Evolutionary conservation across 2,329 filamentous ascomycete genomes (phyloP), one percentile per base, ranked within the genome.

Genomic region (Sphaceloma murrayae): DNA sequence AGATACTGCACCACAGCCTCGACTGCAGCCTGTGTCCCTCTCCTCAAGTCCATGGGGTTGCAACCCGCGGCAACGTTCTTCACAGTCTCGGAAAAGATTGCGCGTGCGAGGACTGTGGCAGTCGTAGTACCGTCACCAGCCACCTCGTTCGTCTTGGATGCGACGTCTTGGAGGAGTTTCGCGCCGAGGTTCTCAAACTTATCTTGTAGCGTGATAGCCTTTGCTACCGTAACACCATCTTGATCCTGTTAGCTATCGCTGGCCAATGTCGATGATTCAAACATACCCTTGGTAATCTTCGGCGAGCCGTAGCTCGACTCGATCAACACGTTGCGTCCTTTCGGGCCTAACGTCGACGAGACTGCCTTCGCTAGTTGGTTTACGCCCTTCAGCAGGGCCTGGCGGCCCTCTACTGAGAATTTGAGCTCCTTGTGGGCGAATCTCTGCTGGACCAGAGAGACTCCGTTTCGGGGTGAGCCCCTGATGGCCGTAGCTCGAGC

Each of bases 171-270:
- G 56, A 98, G 79, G 55, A 98, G 80, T 62, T 85, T 84, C 60
- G 91, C 91, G 66, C 91, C 91, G 57, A 98, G 85, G 75, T 98
- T 98, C 74, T 98, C 91, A 68, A 95, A 98, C 73, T 96, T 96
- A 77, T 98, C 91, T 76, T 98, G 80, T 54, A 98, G 79, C 52
- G 77, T 78, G 60, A 98, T 84, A 52, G 89, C 87, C 70, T 82
- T 89, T 48, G 68, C 68, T 52, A 72, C 69, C 29, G 69, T 71
- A 30, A 72, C 69, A 67, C 69, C 69, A 55, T 72, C 69, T 70
- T 50, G 14, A 9, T 11, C 5, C 22, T 29, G 43, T 56, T 39
- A 57, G 52, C 40, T n/a, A 14, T 32, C 13, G 14, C 39, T 26
- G 22, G 26, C 34, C 19, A 19, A 13, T n/a, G 38, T 14, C 24